A percentile compares a stretch with the other conserved stretches of the same genome.
phyloP scores from a whole-genome alignment of 805 yeast genomes.

The Saccharomycopsis oosterbeekiorum region DNA sequence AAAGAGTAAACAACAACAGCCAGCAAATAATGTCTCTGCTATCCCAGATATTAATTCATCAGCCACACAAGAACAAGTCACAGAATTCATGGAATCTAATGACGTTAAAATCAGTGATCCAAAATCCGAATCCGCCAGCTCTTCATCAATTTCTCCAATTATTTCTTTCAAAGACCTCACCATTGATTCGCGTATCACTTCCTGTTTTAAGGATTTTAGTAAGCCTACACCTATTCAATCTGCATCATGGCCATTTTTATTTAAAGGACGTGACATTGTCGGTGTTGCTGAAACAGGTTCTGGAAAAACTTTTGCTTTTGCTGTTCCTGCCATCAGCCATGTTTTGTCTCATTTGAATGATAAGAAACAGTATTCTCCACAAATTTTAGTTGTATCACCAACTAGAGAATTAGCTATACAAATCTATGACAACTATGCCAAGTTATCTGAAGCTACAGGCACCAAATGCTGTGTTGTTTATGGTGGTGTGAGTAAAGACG shows the following conservation, averaged over 20 bases:
- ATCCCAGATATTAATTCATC: constrained; percentile 27
- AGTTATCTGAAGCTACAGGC: constrained; percentile 49
- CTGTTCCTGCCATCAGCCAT: constrained; percentile 89
- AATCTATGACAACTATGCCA: constrained; percentile 71
- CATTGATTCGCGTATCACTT: constrained; percentile 45
- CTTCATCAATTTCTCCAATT: constrained; percentile 45
- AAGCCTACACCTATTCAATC: constrained; percentile 96
- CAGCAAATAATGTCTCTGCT: constrained; percentile 23
- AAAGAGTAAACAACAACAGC: constrained; percentile 32
- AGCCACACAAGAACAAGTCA: constrained; percentile 46
- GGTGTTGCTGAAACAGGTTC: constrained; percentile 99
- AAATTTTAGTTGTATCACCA: constrained; percentile 84
- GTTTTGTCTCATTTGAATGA: constrained; percentile 32
- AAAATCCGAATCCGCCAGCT: constrained; percentile 24
- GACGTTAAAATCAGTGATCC: constrained; percentile 78
- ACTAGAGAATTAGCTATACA: constrained; percentile 97
- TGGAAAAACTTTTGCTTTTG: constrained; percentile 95
- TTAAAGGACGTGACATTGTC: constrained; percentile 72
- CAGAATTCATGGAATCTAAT: constrained; percentile 53
- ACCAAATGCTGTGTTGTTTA: constrained; percentile 76
- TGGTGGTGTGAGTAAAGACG: constrained; percentile 96
- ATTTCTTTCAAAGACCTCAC: constrained; percentile 55
- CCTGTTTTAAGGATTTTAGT: constrained; percentile 61
- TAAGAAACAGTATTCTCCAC: constrained; percentile 35
- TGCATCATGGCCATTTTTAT: constrained; percentile 85